Evolutionary conservation across 148 eudicot genomes (phyloP).

Genomic region (Silene uniflora): DNA sequence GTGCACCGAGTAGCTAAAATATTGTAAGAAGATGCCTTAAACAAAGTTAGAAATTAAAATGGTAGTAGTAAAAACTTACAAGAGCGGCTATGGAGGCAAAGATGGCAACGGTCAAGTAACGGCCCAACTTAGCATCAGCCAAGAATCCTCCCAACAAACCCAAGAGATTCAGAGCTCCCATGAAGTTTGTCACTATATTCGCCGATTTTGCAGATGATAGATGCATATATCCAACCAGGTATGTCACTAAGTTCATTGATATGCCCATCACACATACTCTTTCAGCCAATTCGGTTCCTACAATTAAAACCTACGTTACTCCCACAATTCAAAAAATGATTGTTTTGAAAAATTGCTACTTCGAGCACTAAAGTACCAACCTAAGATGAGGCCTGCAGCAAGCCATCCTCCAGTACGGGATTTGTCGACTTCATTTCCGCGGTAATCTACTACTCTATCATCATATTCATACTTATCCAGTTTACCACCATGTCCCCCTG

Average conservation of each 20-base stretch:
- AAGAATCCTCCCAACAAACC: conserved; percentile 84
- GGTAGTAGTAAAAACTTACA: conserved; percentile 38
- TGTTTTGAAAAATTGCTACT: no score
- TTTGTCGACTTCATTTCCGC: conserved; percentile 73
- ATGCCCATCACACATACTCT: conserved; percentile 94
- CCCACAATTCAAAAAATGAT: no score
- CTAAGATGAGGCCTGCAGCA: conserved; percentile 93
- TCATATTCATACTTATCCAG: conserved; percentile 27
- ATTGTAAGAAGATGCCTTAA: background rate
- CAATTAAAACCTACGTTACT: background rate
- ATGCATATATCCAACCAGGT: conserved; percentile 77
- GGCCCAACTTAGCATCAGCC: conserved; percentile 94
- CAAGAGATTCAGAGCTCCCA: conserved; percentile 91
- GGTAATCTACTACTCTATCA: conserved; percentile 49
- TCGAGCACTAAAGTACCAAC: conserved; percentile 26
- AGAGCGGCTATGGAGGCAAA: conserved; percentile 69
- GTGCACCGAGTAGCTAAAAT: no score
- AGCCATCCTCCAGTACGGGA: conserved; percentile 90
- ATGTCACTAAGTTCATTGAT: conserved; percentile 88
- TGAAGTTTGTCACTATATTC: conserved; percentile 86
- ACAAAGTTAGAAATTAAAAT: background rate
- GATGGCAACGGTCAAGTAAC: conserved; percentile 77
- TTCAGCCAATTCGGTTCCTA: conserved; percentile 89
- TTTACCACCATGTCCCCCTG: conserved; percentile 33
- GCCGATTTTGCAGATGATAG: conserved; percentile 87